phyloP scores from a whole-genome alignment of 805 yeast genomes.

The Spathaspora arborariae region DNA sequence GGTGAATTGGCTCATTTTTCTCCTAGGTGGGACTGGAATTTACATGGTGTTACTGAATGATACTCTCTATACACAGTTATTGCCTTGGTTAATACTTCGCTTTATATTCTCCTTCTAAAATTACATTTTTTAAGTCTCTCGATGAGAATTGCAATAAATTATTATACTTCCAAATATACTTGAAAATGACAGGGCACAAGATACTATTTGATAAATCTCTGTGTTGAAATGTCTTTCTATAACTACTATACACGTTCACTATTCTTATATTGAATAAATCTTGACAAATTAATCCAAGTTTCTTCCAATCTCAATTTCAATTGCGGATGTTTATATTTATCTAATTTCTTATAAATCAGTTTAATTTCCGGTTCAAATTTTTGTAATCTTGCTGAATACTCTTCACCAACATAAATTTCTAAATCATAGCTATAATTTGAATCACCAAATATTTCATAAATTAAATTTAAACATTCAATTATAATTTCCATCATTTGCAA shows the following conservation, averaged over 20 bases:
- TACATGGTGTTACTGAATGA: too few relatives aligned
- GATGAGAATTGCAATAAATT: too few relatives aligned
- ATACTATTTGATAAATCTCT: too few relatives aligned
- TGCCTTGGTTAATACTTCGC: too few relatives aligned
- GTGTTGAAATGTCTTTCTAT: too few relatives aligned
- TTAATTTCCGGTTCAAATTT: slow-evolving; percentile 13
- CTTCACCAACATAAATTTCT: slow-evolving; percentile 57
- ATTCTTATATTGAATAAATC: slow-evolving; percentile 75
- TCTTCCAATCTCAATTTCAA: slow-evolving; percentile 66
- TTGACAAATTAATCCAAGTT: slow-evolving; percentile 57
- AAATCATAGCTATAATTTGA: slow-evolving; percentile 60
- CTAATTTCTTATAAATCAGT: slow-evolving; percentile 20
- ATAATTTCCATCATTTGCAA: slow-evolving; percentile 31
- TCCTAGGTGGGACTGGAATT: too few relatives aligned
- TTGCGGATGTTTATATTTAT: slow-evolving; percentile 47
- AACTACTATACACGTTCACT: slow-evolving; percentile 15
- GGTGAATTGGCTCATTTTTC: too few relatives aligned
- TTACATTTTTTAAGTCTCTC: too few relatives aligned
- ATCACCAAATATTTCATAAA: slow-evolving; percentile 83
- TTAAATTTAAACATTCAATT: slow-evolving; percentile 57
- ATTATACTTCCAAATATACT: too few relatives aligned
- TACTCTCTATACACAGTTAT: too few relatives aligned
- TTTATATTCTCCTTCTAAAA: too few relatives aligned
- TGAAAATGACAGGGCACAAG: too few relatives aligned
- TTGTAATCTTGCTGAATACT: slow-evolving; percentile 38